Conservation (phyloP, 2,329 filamentous ascomycete species). For the Stemphylium beticola region DNA sequence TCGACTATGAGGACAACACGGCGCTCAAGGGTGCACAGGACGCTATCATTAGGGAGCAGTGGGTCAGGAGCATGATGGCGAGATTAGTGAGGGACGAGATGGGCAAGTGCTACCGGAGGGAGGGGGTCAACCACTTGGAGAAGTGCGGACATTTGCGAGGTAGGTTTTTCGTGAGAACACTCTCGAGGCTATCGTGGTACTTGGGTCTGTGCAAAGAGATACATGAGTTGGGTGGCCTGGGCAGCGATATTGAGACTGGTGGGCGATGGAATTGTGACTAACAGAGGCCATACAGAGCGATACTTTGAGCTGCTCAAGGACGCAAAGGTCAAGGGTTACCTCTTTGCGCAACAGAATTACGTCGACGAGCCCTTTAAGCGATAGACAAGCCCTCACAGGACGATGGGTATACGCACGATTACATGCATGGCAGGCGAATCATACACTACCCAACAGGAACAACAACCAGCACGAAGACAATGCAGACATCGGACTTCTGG, state of each 20-base stretch:
- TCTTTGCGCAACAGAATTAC: conserved; percentile 82
- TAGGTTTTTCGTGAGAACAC: conserved; percentile 45
- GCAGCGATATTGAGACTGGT: neutral
- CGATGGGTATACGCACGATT: conserved; percentile 1
- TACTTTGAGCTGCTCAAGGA: conserved; percentile 80
- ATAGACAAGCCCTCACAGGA: conserved; percentile 8
- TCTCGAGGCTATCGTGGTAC: no score
- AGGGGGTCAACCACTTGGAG: conserved; percentile 87
- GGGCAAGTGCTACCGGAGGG: conserved; percentile 82
- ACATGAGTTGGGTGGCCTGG: neutral
- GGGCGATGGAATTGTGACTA: conserved; percentile 19
- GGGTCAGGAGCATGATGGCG: conserved; percentile 90
- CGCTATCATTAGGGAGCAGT: conserved; percentile 82
- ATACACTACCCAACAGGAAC: neutral
- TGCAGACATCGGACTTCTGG: conserved; percentile 15
- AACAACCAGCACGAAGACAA: conserved; percentile 12
- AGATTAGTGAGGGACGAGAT: conserved; percentile 81
- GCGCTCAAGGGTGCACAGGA: conserved; percentile 84
- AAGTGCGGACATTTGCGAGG: conserved; percentile 84
- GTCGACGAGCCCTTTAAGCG: conserved; percentile 45
- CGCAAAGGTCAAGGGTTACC: conserved; percentile 77
- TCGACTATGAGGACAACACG: conserved; percentile 83
- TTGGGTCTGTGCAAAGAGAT: neutral
- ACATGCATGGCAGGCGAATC: conserved; percentile 1
- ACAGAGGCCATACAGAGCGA: conserved; percentile 63